Percentiles rank a stretch among this genome's conserved stretches.
Evolutionary conservation across 2,329 filamentous ascomycete species (phyloP).

Genomic region (Lachnellula willkommii): DNA sequence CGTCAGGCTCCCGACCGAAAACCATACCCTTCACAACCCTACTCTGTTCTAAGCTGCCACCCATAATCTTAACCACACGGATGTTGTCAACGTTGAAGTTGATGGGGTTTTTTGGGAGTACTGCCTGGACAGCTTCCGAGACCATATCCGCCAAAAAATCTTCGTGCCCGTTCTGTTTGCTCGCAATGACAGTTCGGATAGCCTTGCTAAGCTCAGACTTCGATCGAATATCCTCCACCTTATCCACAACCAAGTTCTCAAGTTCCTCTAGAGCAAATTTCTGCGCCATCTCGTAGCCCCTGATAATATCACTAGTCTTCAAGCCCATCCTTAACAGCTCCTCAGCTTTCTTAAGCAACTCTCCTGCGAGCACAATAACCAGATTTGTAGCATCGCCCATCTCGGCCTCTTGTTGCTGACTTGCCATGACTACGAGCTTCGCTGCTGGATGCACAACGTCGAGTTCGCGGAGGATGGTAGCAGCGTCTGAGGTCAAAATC

Average conservation of each 20-base stretch:
- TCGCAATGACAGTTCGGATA: constrained; percentile 88
- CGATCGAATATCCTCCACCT: constrained; percentile 76
- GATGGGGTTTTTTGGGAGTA: constrained; percentile 88
- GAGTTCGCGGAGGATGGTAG: constrained; percentile 93
- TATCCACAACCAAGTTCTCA: constrained; percentile 86
- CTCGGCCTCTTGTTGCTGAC: constrained; percentile 97
- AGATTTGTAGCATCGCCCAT: constrained; percentile 98
- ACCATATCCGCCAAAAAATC: constrained; percentile 82
- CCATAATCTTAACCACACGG: constrained; percentile 99
- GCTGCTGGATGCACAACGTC: constrained; percentile 98
- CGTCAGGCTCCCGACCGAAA: constrained; percentile 92
- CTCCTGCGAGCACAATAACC: constrained; percentile 91
- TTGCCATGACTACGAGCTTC: constrained; percentile 96
- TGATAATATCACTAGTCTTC: constrained; percentile 96
- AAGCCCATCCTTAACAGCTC: constrained; percentile 93
- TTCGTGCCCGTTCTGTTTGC: constrained; percentile 94
- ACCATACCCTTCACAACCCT: constrained; percentile 97
- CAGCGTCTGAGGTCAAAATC: constrained; percentile 96
- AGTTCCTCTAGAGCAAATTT: constrained; percentile 78
- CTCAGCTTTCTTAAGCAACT: constrained; percentile 94
- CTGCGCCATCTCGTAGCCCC: constrained; percentile 92
- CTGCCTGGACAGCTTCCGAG: constrained; percentile 75
- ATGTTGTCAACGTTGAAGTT: constrained; percentile 99
- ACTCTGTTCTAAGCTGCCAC: constrained; percentile 89
- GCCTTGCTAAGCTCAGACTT: constrained; percentile 88